phyloP scores from a whole-genome alignment of 331 rosid genomes.

The Rosa hybrid region DNA sequence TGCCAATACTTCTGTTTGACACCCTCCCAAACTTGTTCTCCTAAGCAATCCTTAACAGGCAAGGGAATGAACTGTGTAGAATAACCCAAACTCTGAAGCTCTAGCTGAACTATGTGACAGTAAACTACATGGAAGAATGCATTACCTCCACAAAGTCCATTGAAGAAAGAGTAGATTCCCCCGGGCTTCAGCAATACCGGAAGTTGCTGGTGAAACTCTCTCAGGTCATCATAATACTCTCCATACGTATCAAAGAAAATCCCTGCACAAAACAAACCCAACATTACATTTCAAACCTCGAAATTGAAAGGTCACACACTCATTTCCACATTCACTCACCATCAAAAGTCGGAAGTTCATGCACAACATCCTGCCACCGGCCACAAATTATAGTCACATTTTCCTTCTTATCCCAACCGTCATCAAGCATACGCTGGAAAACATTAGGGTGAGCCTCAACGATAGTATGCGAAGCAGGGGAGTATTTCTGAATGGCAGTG shows the following conservation, averaged over 20 bases:
- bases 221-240: conserved; percentile 82
- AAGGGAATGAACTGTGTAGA: conserved; percentile 82
- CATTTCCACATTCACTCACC: conserved; percentile 48
- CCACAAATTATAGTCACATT: conserved; percentile 73
- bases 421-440: conserved; percentile 61
- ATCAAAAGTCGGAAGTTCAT: conserved; percentile 69
- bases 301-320: background rate
- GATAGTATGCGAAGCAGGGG: conserved; percentile 67
- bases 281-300: conserved; percentile 2
- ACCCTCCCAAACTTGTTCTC: conserved; percentile 84
- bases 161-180: conserved; percentile 85
- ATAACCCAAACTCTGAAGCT: conserved; percentile 84
- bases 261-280: conserved; percentile 41
- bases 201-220: conserved; percentile 91
- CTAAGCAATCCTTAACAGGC: conserved; percentile 92
- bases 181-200: conserved; percentile 70
- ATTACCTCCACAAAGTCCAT: conserved; percentile 93
- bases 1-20: conserved; percentile 97
- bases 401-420: conserved; percentile 72
- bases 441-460: conserved; percentile 92
- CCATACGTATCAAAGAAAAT: conserved; percentile 96
- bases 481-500: conserved; percentile 75
- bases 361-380: conserved; percentile 83
- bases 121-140: conserved; percentile 92
- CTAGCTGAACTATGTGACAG: conserved; percentile 84